Conservation (phyloP, 2,329 filamentous ascomycete species). For the Xylogone sp. region DNA sequence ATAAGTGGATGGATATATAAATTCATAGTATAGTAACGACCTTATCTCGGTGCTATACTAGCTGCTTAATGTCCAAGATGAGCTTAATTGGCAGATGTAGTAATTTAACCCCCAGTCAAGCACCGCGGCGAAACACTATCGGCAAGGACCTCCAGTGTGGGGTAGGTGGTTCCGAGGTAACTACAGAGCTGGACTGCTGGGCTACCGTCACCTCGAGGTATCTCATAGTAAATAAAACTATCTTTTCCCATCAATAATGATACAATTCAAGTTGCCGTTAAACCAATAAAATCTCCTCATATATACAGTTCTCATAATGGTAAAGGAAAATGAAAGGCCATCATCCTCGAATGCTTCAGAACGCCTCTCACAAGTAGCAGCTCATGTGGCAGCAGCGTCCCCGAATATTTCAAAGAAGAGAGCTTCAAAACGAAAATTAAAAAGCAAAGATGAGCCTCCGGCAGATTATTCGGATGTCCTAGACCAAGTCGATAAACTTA, state of each 20-base stretch:
- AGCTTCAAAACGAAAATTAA: conserved; percentile 13
- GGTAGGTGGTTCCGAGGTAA: background rate
- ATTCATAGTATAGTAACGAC: background rate
- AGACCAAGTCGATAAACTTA: conserved; percentile 48
- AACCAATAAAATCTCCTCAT: background rate
- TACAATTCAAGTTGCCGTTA: background rate
- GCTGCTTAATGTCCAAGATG: too few relatives aligned
- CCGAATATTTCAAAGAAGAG: conserved; percentile 24
- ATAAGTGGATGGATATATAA: background rate
- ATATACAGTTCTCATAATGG: conserved; percentile 7
- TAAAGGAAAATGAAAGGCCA: conserved; percentile 4
- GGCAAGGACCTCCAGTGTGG: background rate
- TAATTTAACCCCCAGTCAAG: too few relatives aligned
- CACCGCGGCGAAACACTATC: background rate
- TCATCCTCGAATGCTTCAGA: conserved; percentile 28
- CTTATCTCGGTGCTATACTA: too few relatives aligned
- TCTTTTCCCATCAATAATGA: background rate
- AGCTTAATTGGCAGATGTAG: too few relatives aligned
- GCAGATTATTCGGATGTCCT: conserved; percentile 60
- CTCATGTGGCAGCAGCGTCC: conserved; percentile 18
- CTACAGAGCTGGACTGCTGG: background rate
- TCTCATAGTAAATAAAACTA: too few relatives aligned
- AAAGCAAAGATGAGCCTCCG: conserved; percentile 40
- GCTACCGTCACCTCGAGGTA: too few relatives aligned
- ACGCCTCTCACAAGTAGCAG: conserved; percentile 25